phyloP scores from a whole-genome alignment of 2,329 filamentous ascomycete genomes.

The Aspergillus tanneri region DNA sequence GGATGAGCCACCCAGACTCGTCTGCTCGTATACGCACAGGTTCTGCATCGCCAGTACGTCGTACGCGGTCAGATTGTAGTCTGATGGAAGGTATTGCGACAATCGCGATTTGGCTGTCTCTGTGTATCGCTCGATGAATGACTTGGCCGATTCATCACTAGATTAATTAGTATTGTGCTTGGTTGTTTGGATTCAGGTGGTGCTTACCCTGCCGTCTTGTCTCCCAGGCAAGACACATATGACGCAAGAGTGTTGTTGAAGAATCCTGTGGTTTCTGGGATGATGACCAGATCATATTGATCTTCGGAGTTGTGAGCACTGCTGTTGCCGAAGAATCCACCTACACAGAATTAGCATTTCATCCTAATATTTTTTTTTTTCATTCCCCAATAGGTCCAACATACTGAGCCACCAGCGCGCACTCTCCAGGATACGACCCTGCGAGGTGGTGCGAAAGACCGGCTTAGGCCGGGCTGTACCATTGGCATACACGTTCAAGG shows the following conservation, averaged over 20 bases:
- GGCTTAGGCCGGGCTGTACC: conserved; percentile 51
- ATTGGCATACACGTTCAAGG: conserved; percentile 42
- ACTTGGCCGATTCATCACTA: conserved; percentile 30
- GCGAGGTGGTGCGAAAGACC: conserved; percentile 54
- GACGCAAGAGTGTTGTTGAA: conserved; percentile 53
- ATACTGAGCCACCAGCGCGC: conserved; percentile 46
- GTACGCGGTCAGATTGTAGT: conserved; percentile 51
- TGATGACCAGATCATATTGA: conserved; percentile 46
- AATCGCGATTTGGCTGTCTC: conserved; percentile 47
- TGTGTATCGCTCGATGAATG: conserved; percentile 50
- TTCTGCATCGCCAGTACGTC: conserved; percentile 55
- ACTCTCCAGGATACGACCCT: conserved; percentile 56
- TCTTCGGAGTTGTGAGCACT: conserved; percentile 24
- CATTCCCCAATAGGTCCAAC: conserved; percentile 16
- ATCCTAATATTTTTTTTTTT: background rate
- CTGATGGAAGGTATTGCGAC: conserved; percentile 47
- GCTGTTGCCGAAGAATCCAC: conserved; percentile 32
- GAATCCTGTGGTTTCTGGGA: conserved; percentile 50
- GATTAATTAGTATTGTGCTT: too few species aligned
- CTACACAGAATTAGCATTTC: conserved; percentile 9
- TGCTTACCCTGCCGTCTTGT: conserved; percentile 38
- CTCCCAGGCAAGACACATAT: conserved; percentile 30
- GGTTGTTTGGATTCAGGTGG: too few species aligned
- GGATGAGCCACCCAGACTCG: conserved; percentile 50
- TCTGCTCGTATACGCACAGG: conserved; percentile 56